phyloP scores from a whole-genome alignment of 805 yeast species.

The Spathaspora gorwiae region DNA sequence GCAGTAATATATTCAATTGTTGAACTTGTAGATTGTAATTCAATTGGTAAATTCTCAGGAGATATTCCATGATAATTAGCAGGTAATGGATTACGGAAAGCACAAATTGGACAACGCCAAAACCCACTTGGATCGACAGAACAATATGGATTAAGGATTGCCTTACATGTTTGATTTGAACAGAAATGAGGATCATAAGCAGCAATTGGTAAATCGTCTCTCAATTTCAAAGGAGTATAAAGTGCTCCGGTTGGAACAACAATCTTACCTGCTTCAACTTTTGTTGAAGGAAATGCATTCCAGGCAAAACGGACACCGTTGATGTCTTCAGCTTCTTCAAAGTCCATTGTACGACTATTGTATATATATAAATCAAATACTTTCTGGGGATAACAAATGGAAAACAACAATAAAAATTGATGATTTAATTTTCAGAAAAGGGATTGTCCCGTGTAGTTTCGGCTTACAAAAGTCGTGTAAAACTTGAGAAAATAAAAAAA shows the following conservation, averaged over 20 bases:
- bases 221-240: constrained; percentile 86
- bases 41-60: constrained; percentile 75
- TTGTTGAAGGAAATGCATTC: constrained; percentile 81
- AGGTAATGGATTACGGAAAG: constrained; percentile 73
- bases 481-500: too few relatives aligned
- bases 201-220: constrained; percentile 63
- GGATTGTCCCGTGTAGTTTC: too few relatives aligned
- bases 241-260: constrained; percentile 93
- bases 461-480: too few relatives aligned
- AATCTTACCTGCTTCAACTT: constrained; percentile 83
- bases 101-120: constrained; percentile 88
- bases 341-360: constrained; percentile 36
- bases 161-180: constrained; percentile 70
- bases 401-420: too few relatives aligned
- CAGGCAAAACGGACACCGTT: constrained; percentile 46
- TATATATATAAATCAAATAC: too few relatives aligned
- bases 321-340: constrained; percentile 41
- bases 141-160: constrained; percentile 84
- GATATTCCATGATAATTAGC: constrained; percentile 74
- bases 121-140: constrained; percentile 70
- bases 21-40: constrained; percentile 61
- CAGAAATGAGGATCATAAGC: constrained; percentile 43
- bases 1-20: constrained; percentile 83
- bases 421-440: too few relatives aligned
- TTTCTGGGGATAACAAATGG: too few relatives aligned